Percentiles rank a stretch among this genome's conserved stretches.
Conservation (phyloP, 2,329 filamentous ascomycete species). For the Alternaria hordeiaustralica region DNA sequence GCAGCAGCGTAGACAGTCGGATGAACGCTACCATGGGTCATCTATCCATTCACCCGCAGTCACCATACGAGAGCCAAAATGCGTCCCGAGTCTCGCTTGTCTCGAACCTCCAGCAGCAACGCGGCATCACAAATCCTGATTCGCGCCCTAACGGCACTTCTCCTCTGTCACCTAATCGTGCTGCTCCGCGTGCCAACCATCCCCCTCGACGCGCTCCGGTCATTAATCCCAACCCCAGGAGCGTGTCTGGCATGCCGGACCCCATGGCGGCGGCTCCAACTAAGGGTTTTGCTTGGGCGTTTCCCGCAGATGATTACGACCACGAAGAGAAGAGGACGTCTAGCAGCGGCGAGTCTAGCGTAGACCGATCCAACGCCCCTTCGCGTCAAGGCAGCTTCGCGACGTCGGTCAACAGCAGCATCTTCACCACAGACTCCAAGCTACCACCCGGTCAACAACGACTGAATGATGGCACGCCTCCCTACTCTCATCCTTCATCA, state of each 20-base stretch:
- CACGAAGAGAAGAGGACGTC: conserved; percentile 56
- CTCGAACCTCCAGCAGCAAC: conserved; percentile 70
- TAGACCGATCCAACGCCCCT: conserved; percentile 60
- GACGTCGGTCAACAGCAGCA: conserved; percentile 79
- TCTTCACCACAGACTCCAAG: conserved; percentile 76
- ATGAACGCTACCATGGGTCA: conserved; percentile 76
- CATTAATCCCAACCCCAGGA: conserved; percentile 71
- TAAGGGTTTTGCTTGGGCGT: conserved; percentile 84
- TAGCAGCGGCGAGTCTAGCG: conserved; percentile 57
- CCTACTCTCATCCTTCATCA: conserved; percentile 8
- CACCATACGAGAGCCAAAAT: conserved; percentile 78
- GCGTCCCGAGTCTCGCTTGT: conserved; percentile 78
- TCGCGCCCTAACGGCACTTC: conserved; percentile 52
- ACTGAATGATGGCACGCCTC: conserved; percentile 66
- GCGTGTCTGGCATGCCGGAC: conserved; percentile 68
- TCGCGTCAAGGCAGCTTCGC: conserved; percentile 79
- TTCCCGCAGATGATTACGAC: conserved; percentile 72
- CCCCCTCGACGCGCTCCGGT: conserved; percentile 70
- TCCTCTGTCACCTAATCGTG: conserved; percentile 55
- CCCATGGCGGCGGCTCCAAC: conserved; percentile 75
- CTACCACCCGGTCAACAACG: conserved; percentile 75
- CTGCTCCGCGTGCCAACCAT: conserved; percentile 42
- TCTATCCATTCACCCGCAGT: conserved; percentile 69
- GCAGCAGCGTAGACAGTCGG: conserved; percentile 81
- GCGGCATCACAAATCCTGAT: conserved; percentile 47